phyloP scores from a whole-genome alignment of 2,329 filamentous ascomycete genomes.

The Ustulina deusta region DNA sequence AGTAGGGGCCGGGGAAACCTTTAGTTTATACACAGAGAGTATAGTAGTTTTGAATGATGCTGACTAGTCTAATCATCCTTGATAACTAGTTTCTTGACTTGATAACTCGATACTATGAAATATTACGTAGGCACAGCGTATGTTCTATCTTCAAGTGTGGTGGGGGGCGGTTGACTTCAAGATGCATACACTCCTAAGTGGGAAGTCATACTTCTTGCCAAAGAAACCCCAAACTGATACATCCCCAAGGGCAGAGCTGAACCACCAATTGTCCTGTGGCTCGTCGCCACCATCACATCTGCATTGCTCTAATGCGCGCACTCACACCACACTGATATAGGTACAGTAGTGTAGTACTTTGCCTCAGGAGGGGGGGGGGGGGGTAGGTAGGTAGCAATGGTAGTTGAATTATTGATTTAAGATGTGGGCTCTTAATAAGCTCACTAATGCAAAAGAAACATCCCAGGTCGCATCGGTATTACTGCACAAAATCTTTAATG shows the following conservation, averaged over 20 bases:
- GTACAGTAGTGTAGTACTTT: background rate
- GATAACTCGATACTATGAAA: constrained; percentile 5
- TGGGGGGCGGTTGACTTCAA: background rate
- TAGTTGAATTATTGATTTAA: constrained; percentile 28
- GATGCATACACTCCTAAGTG: background rate
- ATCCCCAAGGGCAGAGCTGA: constrained; percentile 18
- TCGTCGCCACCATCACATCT: constrained; percentile 26
- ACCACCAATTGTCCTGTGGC: constrained; percentile 25
- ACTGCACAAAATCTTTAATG: constrained; percentile 30
- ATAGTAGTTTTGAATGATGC: constrained; percentile 8
- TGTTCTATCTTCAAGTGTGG: constrained; percentile 4
- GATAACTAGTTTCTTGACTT: constrained; percentile 1
- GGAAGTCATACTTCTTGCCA: constrained; percentile 2
- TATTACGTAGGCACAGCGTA: background rate
- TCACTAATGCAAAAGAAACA: constrained; percentile 31
- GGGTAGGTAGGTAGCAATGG: constrained; percentile 11
- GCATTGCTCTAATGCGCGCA: constrained; percentile 25
- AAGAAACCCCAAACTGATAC: constrained; percentile 7
- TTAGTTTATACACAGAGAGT: background rate
- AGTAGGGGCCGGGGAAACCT: constrained; percentile 1
- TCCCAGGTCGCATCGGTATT: constrained; percentile 28
- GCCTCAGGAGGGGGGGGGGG: background rate
- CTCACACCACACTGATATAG: constrained; percentile 18
- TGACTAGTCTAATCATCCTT: constrained; percentile 19
- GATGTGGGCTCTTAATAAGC: constrained; percentile 23